These are phyloP conservation scores for Debaryomyces sp. DNA, from an alignment of 1,139 yeast species.

Conservation along the genomic window DNA sequence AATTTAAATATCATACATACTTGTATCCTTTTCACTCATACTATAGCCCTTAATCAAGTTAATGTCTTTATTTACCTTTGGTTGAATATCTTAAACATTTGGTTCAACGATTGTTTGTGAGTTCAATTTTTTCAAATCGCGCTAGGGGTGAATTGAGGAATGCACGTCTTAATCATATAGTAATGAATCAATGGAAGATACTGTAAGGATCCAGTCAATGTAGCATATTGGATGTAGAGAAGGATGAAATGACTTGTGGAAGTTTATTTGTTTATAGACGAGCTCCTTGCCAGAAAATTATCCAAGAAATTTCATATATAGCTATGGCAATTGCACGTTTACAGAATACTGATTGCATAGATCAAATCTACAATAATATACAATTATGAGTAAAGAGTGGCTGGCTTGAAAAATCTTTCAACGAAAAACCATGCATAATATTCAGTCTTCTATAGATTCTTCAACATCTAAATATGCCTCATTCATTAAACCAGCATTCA, in stretches of 20 bases:
- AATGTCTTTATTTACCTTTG: neutral
- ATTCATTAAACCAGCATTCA: conserved; percentile 25
- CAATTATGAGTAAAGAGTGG: neutral
- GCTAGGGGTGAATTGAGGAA: neutral
- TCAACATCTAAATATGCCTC: conserved; percentile 22
- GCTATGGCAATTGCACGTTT: too few species aligned
- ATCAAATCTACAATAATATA: neutral
- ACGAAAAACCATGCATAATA: neutral
- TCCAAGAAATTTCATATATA: too few species aligned
- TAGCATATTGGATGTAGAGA: too few species aligned
- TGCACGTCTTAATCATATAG: neutral
- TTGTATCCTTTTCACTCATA: neutral
- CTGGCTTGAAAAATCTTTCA: neutral
- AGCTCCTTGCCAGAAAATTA: too few species aligned
- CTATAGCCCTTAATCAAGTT: neutral
- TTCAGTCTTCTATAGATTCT: conserved; percentile 10
- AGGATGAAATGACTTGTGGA: too few species aligned
- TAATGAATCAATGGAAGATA: neutral
- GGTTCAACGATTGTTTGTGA: conserved; percentile 1
- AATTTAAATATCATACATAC: neutral
- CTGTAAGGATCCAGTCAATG: neutral
- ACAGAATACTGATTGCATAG: too few species aligned
- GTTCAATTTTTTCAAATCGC: conserved; percentile 1
- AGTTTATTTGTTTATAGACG: too few species aligned
- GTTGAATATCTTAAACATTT: neutral